Evolutionary conservation across 148 eudicot genomes (phyloP), one percentile per base, ranked within the genome.

Genomic region (Simmondsia chinensis): DNA sequence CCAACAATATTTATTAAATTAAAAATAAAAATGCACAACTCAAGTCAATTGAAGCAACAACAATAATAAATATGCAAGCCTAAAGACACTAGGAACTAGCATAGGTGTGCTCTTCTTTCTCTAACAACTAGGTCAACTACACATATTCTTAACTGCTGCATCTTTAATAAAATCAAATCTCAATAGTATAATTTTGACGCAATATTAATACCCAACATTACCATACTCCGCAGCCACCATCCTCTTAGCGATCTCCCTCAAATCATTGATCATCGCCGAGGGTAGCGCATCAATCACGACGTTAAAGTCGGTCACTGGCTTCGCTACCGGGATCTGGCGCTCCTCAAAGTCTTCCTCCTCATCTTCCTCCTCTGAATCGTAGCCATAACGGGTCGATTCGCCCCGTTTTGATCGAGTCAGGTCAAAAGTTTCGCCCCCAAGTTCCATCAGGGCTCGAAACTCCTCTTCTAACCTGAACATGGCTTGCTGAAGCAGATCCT

Each of bases 211-310:
- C n/a, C n/a, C n/a, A n/a, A n/a, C n/a, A n/a, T n/a, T n/a, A 0
- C 64, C 79, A 29, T 68, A 82, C 6, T 85, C 86, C 0, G 72
- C 96, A 0, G 55, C 52, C 39, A 82, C 73, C 99, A 91, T 91
- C 20, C 96, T 64, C 52, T 59, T 76, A 33, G 79, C 75, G 33
- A 91, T 91, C 51, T 72, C 76, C 60, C 79, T 85, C 2, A 91
- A 68, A 41, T 82, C 89, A 24, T 43, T 61, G 41, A 91, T 69
- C 9, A 77, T 79, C 10, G 75, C 69, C 6, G 86, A 43, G 26
- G 99, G 94, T 2, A 91, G 52, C 1, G 96, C 86, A 42, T 91
- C 96, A 32, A 91, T 79, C 1, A 82, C 33, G 43, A 86, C 54
- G 39, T 82, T 72, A 25, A 64, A 82, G 40, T 73, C 82, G 0